Evolutionary conservation across 345 rosid species (phyloP), one percentile per base, ranked within the genome.

Genomic region (Jatropha curcas): DNA sequence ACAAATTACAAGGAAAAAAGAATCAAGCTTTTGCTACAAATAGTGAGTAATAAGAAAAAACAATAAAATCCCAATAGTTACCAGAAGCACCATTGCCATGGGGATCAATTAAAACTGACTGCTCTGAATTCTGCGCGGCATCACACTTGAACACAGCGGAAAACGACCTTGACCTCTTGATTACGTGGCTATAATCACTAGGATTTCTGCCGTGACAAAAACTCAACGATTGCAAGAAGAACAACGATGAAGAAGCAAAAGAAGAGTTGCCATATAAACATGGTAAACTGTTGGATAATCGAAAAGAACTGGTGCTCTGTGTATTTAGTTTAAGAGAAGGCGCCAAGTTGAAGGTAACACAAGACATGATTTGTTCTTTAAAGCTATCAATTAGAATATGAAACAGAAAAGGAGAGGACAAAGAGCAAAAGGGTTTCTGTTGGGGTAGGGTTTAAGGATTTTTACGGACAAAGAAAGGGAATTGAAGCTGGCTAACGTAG

Each of bases 111-210:
- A 81, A 77, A 72, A 67, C 45, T 10, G 83, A 81, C 9, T 72
- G 67, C 60, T 81, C 72, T 67, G 81, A 77, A 55, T 74, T 65
- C 56, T 71, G 66, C 1, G 81, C 68, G 57, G 81, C 71, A 60
- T 70, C 65, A 68, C 87, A 80, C 1, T 58, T 76, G 70, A 71
- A 22, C 20, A 45, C 25, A 8, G 51, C 11, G 72, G 82, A 65
- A 63, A 50, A 72, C 43, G 73, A 65, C 0, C 59, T 77, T 22
- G 35, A 70, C 3, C 75, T 64, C 14, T 74, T 74, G 66, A 62
- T 7, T 22, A 13, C 73, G 41, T 66, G 33, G 46, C 25, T 57
- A 7, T 67, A 74, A 61, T 77, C 31, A n/a, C 56, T 34, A 59
- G n/a, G 60, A 53, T 37, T 34, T 16, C 34, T 50, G 14, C 39